These are phyloP conservation scores for Kitagawia praeruptora DNA, from an alignment of 129 eudicot species.

Conservation along the genomic window DNA sequence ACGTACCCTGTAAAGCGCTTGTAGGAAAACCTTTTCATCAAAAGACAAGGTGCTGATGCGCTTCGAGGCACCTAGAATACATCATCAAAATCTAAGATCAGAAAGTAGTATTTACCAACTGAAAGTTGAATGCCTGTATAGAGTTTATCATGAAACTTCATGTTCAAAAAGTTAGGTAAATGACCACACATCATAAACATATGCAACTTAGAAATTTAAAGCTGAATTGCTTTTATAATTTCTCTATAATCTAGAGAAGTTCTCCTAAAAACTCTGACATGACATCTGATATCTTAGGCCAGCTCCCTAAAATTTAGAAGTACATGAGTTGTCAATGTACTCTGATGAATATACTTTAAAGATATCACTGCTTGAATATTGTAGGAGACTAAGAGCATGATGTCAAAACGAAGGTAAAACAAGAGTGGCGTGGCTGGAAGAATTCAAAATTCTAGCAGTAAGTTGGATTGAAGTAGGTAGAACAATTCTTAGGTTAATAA, in stretches of 20 bases:
- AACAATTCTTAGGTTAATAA: neutral
- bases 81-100: conserved; percentile 16
- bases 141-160: neutral
- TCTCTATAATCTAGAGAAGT: neutral
- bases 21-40: conserved; percentile 59
- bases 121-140: neutral
- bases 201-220: neutral
- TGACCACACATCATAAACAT: neutral
- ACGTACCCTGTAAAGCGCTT: conserved; percentile 72
- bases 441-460: neutral
- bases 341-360: neutral
- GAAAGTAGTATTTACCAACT: neutral
- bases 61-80: conserved; percentile 43
- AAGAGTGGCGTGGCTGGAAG: neutral
- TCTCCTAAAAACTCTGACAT: neutral
- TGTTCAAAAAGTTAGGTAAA: neutral
- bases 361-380: neutral
- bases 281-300: neutral
- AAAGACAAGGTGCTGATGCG: conserved; percentile 52
- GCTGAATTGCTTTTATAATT: neutral
- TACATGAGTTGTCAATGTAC: neutral
- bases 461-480: neutral
- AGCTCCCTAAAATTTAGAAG: neutral
- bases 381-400: neutral
- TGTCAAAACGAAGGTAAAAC: neutral